Evolutionary conservation across 495 filamentous ascomycete genomes (phyloP), one percentile per base, ranked within the genome.

Genomic region (Xylaria sp.): DNA sequence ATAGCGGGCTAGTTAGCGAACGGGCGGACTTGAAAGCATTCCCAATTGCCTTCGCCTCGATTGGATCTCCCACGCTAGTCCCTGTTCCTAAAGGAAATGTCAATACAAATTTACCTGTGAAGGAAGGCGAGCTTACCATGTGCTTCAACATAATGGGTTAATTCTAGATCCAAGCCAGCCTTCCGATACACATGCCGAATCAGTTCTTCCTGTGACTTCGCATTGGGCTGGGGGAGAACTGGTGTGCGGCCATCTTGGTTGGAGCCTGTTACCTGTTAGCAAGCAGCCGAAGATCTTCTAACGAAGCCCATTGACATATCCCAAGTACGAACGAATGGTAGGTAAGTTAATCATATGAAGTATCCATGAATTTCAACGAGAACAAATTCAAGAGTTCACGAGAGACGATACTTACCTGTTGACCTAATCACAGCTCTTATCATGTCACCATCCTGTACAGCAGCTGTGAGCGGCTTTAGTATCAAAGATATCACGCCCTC

Each of bases 351-450:
- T n/a, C n/a, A n/a, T n/a, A n/a, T n/a, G n/a, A n/a, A n/a, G n/a
- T n/a, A n/a, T n/a, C n/a, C n/a, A n/a, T n/a, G n/a, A n/a, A n/a
- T n/a, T n/a, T n/a, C n/a, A n/a, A n/a, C n/a, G n/a, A n/a, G n/a
- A n/a, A n/a, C n/a, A n/a, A n/a, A n/a, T n/a, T n/a, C n/a, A n/a
- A n/a, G n/a, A n/a, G n/a, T n/a, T n/a, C n/a, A n/a, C n/a, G n/a
- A n/a, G n/a, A n/a, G n/a, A n/a, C n/a, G n/a, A n/a, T n/a, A n/a
- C n/a, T n/a, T 73, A 0, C 82, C 83, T 12, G 82, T 83, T 0
- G 19, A 19, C 7, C 88, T 82, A 68, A 93, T 87, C 0, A 93
- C 82, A 15, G 84, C 87, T 7, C 89, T 81, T 37, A 92, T 87
- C 11, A 82, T 84, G 69, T 88, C 82, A 3, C 82, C 81, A 65